Conservation (phyloP, 768 basidiomycete genomes). For the Trametes villosa region DNA sequence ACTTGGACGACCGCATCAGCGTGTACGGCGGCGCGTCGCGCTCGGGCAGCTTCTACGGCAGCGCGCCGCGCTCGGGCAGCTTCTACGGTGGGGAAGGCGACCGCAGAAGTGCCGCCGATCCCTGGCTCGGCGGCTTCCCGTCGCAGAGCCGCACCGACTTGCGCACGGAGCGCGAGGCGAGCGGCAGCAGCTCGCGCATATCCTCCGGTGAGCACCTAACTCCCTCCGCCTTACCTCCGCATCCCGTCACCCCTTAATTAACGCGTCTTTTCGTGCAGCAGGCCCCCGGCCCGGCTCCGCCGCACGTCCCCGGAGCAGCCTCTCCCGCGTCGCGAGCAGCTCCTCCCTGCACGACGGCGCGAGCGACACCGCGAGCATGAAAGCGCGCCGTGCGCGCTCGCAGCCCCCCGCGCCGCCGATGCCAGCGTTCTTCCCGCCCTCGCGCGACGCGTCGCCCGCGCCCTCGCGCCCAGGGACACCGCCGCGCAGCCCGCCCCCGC, state of each 20-base stretch:
- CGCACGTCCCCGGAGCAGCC: slow-evolving; percentile 20
- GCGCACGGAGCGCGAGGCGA: slow-evolving; percentile 4
- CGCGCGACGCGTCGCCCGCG: slow-evolving; percentile 28
- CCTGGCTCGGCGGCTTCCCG: slow-evolving; percentile 20
- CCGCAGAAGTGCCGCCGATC: slow-evolving; percentile 19
- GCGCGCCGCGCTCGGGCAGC: background rate
- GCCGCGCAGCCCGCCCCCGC: slow-evolving; percentile 19
- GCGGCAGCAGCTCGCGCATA: slow-evolving; percentile 11
- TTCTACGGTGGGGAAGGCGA: slow-evolving; percentile 12
- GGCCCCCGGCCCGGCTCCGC: slow-evolving; percentile 5
- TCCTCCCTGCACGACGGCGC: slow-evolving; percentile 5
- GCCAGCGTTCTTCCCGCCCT: slow-evolving; percentile 7
- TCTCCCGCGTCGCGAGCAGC: slow-evolving; percentile 14
- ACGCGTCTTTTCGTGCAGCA: background rate
- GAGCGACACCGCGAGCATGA: slow-evolving; percentile 15
- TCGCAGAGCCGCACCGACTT: slow-evolving; percentile 9
- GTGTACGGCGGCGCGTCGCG: slow-evolving; percentile 9
- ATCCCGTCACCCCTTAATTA: background rate
- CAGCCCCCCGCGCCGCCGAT: slow-evolving; percentile 16
- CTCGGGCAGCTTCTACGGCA: slow-evolving; percentile 9
- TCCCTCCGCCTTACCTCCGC: background rate
- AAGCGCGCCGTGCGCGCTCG: slow-evolving; percentile 19
- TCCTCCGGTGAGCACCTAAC: slow-evolving; percentile 10
- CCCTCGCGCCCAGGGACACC: slow-evolving; percentile 25
- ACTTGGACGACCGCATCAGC: slow-evolving; percentile 9